Percentiles rank a stretch among this genome's conserved stretches.
Evolutionary conservation across 2,329 filamentous ascomycete genomes (phyloP).

Genomic region (Aaosphaeria pasadenensis): DNA sequence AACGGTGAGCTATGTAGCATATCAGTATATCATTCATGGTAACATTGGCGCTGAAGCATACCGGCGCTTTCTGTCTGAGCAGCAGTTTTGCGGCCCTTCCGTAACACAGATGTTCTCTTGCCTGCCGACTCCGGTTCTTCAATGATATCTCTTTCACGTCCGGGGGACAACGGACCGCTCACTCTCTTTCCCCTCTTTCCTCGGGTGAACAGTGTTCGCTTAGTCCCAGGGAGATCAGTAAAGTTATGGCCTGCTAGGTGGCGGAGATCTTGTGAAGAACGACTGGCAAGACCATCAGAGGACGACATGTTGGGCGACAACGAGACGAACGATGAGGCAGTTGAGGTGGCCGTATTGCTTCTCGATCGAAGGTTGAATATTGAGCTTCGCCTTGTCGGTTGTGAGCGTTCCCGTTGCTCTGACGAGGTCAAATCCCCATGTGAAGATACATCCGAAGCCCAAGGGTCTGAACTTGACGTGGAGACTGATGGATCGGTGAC

Average conservation of each 20-base stretch:
- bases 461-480: constrained; percentile 18
- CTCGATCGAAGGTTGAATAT: constrained; percentile 37
- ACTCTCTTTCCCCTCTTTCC: constrained; percentile 33
- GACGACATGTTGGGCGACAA: constrained; percentile 20
- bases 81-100: constrained; percentile 22
- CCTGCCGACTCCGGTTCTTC: constrained; percentile 22
- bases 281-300: constrained; percentile 17
- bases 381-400: constrained; percentile 27
- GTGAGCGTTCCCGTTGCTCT: constrained; percentile 21
- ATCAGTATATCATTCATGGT: constrained; percentile 1
- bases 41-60: constrained; percentile 3
- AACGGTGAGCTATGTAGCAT: constrained; percentile 13
- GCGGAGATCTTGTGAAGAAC: constrained; percentile 22
- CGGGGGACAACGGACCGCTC: constrained; percentile 29
- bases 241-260: constrained; percentile 17
- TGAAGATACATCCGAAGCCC: constrained; percentile 20
- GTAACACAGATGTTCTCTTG: constrained; percentile 31
- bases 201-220: constrained; percentile 28
- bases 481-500: constrained; percentile 17
- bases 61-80: constrained; percentile 7
- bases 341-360: constrained; percentile 36
- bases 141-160: constrained; percentile 14
- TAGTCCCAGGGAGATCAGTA: constrained; percentile 18
- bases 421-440: constrained; percentile 28
- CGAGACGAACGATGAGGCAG: constrained; percentile 25